These are phyloP conservation scores for Phytophthora nicotianae DNA, from an alignment of 352 stramenopile genomes.

Conservation along the genomic window DNA sequence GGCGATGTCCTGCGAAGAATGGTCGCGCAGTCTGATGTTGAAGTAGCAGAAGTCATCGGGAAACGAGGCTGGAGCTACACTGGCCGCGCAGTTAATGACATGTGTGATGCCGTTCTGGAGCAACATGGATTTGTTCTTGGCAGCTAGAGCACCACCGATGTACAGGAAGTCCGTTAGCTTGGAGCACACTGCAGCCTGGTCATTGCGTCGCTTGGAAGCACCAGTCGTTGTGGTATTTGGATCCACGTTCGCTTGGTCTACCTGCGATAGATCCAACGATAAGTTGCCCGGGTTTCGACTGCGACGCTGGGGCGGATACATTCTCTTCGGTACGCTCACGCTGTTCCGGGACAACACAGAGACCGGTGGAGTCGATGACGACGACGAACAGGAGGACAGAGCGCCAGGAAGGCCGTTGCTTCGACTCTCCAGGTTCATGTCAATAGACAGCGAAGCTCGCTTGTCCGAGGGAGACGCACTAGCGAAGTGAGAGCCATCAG, in stretches of 20 bases:
- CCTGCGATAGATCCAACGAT: constrained; percentile 80
- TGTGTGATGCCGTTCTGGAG: constrained; percentile 82
- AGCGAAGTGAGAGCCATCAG: constrained; percentile 30
- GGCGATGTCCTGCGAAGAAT: constrained; percentile 87
- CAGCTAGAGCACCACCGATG: constrained; percentile 80
- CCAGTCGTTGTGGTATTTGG: constrained; percentile 20
- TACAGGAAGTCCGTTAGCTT: constrained; percentile 89
- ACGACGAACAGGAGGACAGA: constrained; percentile 30
- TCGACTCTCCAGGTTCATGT: constrained; percentile 38
- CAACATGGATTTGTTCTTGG: constrained; percentile 79
- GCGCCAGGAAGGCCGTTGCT: constrained; percentile 14
- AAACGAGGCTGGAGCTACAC: constrained; percentile 74
- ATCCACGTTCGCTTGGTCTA: constrained; percentile 54
- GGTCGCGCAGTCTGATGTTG: constrained; percentile 87
- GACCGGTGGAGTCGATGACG: constrained; percentile 22
- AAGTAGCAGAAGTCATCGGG: constrained; percentile 86
- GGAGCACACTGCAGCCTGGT: constrained; percentile 77
- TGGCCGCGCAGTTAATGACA: constrained; percentile 89
- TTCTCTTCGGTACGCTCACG: constrained; percentile 41
- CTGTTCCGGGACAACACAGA: constrained; percentile 18
- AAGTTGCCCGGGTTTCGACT: constrained; percentile 83
- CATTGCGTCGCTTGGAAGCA: constrained; percentile 42
- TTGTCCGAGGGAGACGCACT: constrained; percentile 35
- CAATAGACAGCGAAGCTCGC: constrained; percentile 31
- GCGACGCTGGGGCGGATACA: constrained; percentile 56